Base-by-base conservation (phyloP, 148 eudicot genomes). In the Diospyros lotus region DNA sequence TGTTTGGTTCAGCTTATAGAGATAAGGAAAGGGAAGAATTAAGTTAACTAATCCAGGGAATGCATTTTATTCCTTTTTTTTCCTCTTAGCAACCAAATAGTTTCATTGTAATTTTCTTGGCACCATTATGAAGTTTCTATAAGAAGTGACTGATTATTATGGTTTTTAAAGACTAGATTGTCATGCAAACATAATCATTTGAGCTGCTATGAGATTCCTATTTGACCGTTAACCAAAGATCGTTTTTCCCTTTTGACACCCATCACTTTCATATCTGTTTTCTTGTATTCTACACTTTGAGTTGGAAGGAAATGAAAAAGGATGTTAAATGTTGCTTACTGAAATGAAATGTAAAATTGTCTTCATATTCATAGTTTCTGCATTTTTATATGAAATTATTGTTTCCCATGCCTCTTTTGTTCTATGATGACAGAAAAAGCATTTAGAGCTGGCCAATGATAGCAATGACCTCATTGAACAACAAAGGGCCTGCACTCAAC, bases 401-500 rank as follows among this genome's bases (percentile, higher is more conserved):
- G 12, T 9, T 39, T 61, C 42, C 18, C 8, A 59, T 55, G 54
- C 9, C 48, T n/a, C 40, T 72, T 50, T 11, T 52, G 71, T 62
- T 53, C 9, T 59, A 58, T 77, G 39, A 45, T 61, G 79, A 58
- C 79, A 96, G 99, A 93, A 87, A 84, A 93, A 87, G 82, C 99
- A 96, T 86, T 77, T 93, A 75, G 86, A 87, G 78, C 89, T 93
- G 46, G 99, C 99, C 62, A 86, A 86, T 76, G 89, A 87, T 50
- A 81, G 81, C 64, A 76, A 85, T 73, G 97, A 93, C 77, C 82
- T 88, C 39, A 80, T 85, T 79, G 99, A 96, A 89, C 98, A 96
- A 75, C 99, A 96, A 84, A 84, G 99, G 88, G 99, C 99, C 41
- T 81, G 79, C 82, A 96, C 99, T 58, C 99, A 96, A 84, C 94